phyloP scores from a whole-genome alignment of 768 basidiomycete genomes.

The Tricholoma furcatifolium region DNA sequence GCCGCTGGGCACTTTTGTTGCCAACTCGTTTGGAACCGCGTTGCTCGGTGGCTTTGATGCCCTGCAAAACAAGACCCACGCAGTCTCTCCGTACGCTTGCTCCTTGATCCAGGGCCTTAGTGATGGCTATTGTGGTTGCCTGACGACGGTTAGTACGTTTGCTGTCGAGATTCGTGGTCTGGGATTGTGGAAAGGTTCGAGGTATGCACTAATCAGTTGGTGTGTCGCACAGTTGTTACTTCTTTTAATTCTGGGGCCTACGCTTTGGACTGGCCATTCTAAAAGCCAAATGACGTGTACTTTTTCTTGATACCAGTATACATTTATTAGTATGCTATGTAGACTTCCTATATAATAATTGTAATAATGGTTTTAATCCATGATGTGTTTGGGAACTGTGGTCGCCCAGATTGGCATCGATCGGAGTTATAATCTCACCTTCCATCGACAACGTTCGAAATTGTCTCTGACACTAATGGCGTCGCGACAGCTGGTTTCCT shows the following conservation, averaged over 20 bases:
- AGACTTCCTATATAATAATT: no score
- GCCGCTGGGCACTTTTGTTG: slow-evolving; percentile 77
- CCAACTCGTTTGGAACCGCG: slow-evolving; percentile 80
- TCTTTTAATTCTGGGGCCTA: slow-evolving; percentile 69
- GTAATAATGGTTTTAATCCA: background rate
- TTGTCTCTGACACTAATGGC: slow-evolving; percentile 27
- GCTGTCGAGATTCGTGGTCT: slow-evolving; percentile 73
- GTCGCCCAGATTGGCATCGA: slow-evolving; percentile 15
- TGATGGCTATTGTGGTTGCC: slow-evolving; percentile 94
- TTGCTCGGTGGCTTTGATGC: slow-evolving; percentile 74
- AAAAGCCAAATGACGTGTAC: slow-evolving; percentile 49
- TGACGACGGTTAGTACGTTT: slow-evolving; percentile 94
- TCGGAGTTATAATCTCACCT: slow-evolving; percentile 37
- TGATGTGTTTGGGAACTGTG: background rate
- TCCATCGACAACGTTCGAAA: slow-evolving; percentile 21
- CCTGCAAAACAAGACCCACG: slow-evolving; percentile 55
- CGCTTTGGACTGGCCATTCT: slow-evolving; percentile 47
- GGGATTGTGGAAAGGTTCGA: slow-evolving; percentile 52
- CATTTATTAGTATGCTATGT: background rate
- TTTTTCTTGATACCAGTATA: slow-evolving; percentile 26
- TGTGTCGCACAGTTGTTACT: slow-evolving; percentile 66
- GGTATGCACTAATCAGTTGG: slow-evolving; percentile 74
- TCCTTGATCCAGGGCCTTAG: slow-evolving; percentile 75
- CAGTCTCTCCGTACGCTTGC: slow-evolving; percentile 49
- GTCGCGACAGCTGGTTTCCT: slow-evolving; percentile 34